Percentiles rank a stretch among this genome's conserved stretches.
phyloP scores from a whole-genome alignment of 441 rosid species.

The Pelargonium myrrhifolium region DNA sequence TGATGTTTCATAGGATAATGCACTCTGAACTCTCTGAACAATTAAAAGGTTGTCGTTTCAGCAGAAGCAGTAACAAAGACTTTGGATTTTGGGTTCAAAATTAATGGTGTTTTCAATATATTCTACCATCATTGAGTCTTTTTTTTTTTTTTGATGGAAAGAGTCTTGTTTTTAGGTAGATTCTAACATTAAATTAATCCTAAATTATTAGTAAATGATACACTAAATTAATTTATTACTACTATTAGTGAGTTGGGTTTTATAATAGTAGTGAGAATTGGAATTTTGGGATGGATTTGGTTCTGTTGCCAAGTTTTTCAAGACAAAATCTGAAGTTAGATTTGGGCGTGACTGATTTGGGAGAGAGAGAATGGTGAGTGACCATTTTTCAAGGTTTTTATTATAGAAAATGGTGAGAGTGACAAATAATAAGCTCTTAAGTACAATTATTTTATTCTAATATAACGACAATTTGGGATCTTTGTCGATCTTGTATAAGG shows the following conservation, averaged over 20 bases:
- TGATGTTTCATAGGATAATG: constrained; percentile 39
- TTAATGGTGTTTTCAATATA: constrained; percentile 42
- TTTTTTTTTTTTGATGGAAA: too few relatives aligned
- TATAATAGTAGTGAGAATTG: too few relatives aligned
- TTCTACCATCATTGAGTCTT: constrained; percentile 35
- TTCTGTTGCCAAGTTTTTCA: neutral
- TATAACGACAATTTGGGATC: too few relatives aligned
- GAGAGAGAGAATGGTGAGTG: constrained; percentile 14
- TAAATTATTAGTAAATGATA: too few relatives aligned
- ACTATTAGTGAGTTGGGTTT: too few relatives aligned
- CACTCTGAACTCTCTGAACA: constrained; percentile 29
- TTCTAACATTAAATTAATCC: too few relatives aligned
- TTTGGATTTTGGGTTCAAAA: constrained; percentile 24
- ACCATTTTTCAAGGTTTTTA: constrained; percentile 7
- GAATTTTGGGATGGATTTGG: constrained; percentile 27
- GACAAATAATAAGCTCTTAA: too few relatives aligned
- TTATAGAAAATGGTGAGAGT: too few relatives aligned
- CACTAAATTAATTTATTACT: too few relatives aligned
- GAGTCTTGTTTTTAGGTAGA: too few relatives aligned
- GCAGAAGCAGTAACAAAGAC: constrained; percentile 7
- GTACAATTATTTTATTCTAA: too few relatives aligned
- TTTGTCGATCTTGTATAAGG: too few relatives aligned
- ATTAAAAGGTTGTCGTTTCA: constrained; percentile 17
- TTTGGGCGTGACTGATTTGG: constrained; percentile 27
- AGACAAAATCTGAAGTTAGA: constrained; percentile 31